Conservation (phyloP, 2,329 filamentous ascomycete species). For the Mariannaea elegans region DNA sequence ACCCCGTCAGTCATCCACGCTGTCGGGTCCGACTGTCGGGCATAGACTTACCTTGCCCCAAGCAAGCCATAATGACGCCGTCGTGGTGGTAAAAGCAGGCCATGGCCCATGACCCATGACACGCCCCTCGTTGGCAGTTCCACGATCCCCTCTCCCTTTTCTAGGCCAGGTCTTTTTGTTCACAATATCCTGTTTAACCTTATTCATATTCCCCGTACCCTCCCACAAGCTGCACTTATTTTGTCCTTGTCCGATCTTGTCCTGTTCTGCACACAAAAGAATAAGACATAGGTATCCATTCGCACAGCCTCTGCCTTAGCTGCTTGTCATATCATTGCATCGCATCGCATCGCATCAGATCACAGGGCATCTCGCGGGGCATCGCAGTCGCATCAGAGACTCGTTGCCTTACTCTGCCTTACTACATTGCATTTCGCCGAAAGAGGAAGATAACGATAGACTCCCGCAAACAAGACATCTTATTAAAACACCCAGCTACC, state of each 20-base stretch:
- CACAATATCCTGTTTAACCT: constrained; percentile 15
- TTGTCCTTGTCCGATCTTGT: background rate
- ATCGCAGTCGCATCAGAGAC: constrained; percentile 3
- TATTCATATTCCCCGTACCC: constrained; percentile 1
- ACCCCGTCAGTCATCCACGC: constrained; percentile 10
- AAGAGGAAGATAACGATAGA: constrained; percentile 30
- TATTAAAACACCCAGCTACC: constrained; percentile 12
- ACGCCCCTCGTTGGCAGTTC: constrained; percentile 12
- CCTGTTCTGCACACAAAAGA: background rate
- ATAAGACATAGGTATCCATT: constrained; percentile 8
- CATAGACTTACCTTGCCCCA: constrained; percentile 6
- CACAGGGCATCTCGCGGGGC: no score
- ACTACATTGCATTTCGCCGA: constrained; percentile 20
- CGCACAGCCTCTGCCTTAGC: background rate
- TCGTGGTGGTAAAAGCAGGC: constrained; percentile 21
- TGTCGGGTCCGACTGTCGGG: constrained; percentile 21
- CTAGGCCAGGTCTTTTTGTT: background rate
- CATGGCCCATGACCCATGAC: constrained; percentile 13
- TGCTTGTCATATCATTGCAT: constrained; percentile 25
- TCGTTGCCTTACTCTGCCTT: constrained; percentile 22
- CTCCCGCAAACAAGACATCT: constrained; percentile 20
- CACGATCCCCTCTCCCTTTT: constrained; percentile 17
- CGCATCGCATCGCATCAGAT: constrained; percentile 24
- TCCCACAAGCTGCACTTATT: no score
- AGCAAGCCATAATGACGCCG: constrained; percentile 19